phyloP scores from a whole-genome alignment of 140 eudicot species.

The Erigeron philadelphicus region DNA sequence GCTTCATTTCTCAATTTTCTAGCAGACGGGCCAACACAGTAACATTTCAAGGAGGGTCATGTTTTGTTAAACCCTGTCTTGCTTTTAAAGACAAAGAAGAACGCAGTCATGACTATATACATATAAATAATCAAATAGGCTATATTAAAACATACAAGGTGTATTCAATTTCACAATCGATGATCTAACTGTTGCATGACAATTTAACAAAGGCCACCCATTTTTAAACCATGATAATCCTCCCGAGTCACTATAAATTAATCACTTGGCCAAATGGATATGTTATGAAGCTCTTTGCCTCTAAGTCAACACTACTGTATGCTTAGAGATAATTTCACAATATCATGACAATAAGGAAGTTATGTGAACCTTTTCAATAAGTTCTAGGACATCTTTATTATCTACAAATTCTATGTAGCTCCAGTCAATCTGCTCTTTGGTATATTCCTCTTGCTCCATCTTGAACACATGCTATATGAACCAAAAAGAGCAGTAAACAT shows the following conservation, averaged over 20 bases:
- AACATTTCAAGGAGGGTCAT: not conserved
- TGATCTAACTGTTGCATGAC: not conserved
- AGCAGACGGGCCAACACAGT: not conserved
- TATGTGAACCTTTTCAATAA: slow-evolving; percentile 74
- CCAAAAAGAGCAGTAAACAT: slow-evolving; percentile 13
- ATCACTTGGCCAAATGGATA: slow-evolving; percentile 4
- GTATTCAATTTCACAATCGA: not conserved
- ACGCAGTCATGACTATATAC: not conserved
- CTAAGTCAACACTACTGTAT: not conserved
- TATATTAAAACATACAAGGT: slow-evolving; percentile 1
- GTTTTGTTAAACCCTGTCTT: not conserved
- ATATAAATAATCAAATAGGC: not conserved
- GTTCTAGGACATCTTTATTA: slow-evolving; percentile 96
- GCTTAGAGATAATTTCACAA: not conserved
- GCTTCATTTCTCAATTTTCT: not conserved
- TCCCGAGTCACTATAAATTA: not conserved
- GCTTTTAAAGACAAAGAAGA: not conserved
- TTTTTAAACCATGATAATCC: not conserved
- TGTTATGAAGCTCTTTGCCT: slow-evolving; percentile 7
- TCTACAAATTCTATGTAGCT: slow-evolving; percentile 99
- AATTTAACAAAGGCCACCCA: slow-evolving; percentile 1
- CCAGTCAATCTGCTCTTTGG: slow-evolving; percentile 92
- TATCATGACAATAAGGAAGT: slow-evolving; percentile 10
- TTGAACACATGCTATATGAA: slow-evolving; percentile 82
- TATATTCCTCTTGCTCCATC: slow-evolving; percentile 99